Evolutionary conservation across 2,329 filamentous ascomycete species (phyloP), one percentile per base, ranked within the genome.

Genomic region (Fusarium miscanthi): DNA sequence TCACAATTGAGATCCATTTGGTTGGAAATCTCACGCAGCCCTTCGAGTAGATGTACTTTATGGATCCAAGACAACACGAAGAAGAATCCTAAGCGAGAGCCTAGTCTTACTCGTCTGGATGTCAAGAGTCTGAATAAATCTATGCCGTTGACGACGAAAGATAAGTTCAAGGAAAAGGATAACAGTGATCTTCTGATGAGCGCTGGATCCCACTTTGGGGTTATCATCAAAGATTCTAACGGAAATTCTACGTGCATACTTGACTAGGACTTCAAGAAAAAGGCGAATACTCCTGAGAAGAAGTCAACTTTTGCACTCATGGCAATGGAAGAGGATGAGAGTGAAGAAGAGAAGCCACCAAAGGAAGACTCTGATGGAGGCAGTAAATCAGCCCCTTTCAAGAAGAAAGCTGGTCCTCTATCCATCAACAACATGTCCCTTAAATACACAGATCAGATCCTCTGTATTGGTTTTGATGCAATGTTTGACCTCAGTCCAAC

Each of bases 401-500:
- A 81, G 62, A 82, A 80, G 65, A 78, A 67, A 25, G 23, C 23
- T 25, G 23, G 23, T 25, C 23, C 23, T 25, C 23, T 25, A 1
- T 74, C 77, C 1, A 80, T 85, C 54, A 75, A 69, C 52, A 82
- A 81, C 46, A 70, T 85, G 23, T 78, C 79, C 2, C 74, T 85
- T 52, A 77, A 81, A 56, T 84, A 81, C 68, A 72, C 74, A 21
- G 64, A 78, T 43, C 70, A 78, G 13, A 65, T 17, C 5, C 72
- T 84, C 1, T 56, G 23, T 6, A 63, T 85, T 31, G 69, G 72
- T 11, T 74, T 85, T 17, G 77, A 81, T 33, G 82, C 81, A 3
- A 79, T 77, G 1, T 73, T 85, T 43, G 59, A 75, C 11, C 65
- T 85, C 7, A 82, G 82, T 1, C 83, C 82, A 7, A 38, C 84